Conservation (phyloP, 2,329 filamentous ascomycete genomes). For the Stachybotrys elegans region DNA sequence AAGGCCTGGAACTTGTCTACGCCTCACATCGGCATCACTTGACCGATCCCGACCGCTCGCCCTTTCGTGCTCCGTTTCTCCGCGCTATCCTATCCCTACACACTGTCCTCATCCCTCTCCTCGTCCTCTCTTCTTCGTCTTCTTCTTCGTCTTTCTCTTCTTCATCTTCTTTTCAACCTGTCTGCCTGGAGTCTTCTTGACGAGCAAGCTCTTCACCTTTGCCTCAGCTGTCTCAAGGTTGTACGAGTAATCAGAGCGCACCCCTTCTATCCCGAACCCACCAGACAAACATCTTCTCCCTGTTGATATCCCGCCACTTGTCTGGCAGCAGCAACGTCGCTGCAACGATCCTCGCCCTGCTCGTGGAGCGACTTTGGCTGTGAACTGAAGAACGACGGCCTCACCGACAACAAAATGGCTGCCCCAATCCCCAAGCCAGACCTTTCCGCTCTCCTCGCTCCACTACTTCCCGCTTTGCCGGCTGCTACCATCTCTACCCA, state of each 20-base stretch:
- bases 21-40: no score
- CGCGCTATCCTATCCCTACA: no score
- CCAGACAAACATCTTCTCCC: not conserved
- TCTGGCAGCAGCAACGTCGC: not conserved
- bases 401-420: conserved; percentile 16
- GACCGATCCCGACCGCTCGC: no score
- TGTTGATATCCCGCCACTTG: not conserved
- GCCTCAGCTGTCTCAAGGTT: no score
- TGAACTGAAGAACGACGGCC: not conserved
- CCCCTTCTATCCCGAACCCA: not conserved
- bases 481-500: conserved; percentile 53
- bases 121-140: conserved; percentile 3
- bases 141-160: not conserved
- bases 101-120: no score
- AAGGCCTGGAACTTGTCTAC: no score
- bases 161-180: not conserved
- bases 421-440: conserved; percentile 37
- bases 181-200: no score
- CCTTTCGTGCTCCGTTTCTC: no score
- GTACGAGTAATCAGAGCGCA: not conserved
- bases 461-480: conserved; percentile 55
- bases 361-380: no score
- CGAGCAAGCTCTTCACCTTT: no score
- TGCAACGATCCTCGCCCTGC: no score
- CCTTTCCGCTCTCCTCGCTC: conserved; percentile 42